These are phyloP conservation scores for Mentha longifolia DNA, from an alignment of 257 asterid genomes.

Conservation along the genomic window DNA sequence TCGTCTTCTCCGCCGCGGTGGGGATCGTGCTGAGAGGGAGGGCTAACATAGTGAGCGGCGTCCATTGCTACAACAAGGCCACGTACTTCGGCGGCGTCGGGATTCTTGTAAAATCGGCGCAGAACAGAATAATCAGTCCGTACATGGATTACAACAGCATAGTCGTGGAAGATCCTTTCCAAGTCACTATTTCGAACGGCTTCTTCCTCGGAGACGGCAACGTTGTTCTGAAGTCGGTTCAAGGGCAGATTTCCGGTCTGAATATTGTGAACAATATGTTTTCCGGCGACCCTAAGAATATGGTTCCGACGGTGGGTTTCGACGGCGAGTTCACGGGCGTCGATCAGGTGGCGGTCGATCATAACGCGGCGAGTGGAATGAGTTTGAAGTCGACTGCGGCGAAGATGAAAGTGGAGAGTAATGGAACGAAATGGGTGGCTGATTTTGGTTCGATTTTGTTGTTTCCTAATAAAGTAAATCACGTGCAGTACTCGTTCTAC, in stretches of 20 bases:
- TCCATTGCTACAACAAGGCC: slow-evolving; percentile 72
- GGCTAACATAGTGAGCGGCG: slow-evolving; percentile 57
- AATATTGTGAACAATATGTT: slow-evolving; percentile 55
- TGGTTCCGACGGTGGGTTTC: slow-evolving; percentile 44
- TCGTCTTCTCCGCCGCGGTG: slow-evolving; percentile 55
- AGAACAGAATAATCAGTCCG: slow-evolving; percentile 48
- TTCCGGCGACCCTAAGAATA: slow-evolving; percentile 41
- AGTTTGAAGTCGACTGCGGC: slow-evolving; percentile 54
- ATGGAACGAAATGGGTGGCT: slow-evolving; percentile 60
- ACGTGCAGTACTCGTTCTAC: slow-evolving; percentile 53
- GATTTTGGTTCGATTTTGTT: slow-evolving; percentile 50
- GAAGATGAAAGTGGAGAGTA: slow-evolving; percentile 50
- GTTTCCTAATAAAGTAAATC: slow-evolving; percentile 57
- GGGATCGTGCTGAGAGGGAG: slow-evolving; percentile 54
- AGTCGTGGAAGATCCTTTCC: slow-evolving; percentile 60
- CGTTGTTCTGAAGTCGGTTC: slow-evolving; percentile 50
- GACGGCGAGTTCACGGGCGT: slow-evolving; percentile 47
- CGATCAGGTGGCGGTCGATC: slow-evolving; percentile 58
- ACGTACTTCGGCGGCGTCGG: slow-evolving; percentile 59
- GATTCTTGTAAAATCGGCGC: slow-evolving; percentile 53
- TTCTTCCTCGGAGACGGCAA: slow-evolving; percentile 65
- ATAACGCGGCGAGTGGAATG: slow-evolving; percentile 61
- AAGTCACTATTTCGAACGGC: slow-evolving; percentile 49
- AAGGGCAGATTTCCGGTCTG: slow-evolving; percentile 51
- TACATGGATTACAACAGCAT: slow-evolving; percentile 61